Conservation (phyloP, 352 stramenopile genomes). For the Phytophthora hybrid region DNA sequence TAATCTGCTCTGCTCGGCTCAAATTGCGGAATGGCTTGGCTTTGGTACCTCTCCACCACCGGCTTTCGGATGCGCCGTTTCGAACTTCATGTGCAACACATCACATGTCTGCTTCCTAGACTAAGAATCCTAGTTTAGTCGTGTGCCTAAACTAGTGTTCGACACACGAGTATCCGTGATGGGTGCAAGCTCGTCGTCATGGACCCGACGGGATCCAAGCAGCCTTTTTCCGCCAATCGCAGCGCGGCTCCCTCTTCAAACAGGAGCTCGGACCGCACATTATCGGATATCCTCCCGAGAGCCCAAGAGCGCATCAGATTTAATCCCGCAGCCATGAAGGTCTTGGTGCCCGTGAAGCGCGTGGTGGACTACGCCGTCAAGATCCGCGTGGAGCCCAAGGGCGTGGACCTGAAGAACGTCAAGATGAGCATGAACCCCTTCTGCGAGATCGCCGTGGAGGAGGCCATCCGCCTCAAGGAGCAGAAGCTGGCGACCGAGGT, state of each 20-base stretch:
- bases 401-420: constrained; percentile 98
- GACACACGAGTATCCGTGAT: not conserved
- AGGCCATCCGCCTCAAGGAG: constrained; percentile 99
- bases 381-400: constrained; percentile 94
- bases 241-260: constrained; percentile 1
- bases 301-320: no score
- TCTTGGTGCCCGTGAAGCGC: constrained; percentile 98
- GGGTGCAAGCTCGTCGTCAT: not conserved
- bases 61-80: not conserved
- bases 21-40: constrained; percentile 29
- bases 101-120: not conserved
- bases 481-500: constrained; percentile 96
- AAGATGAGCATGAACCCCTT: constrained; percentile 99
- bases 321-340: constrained; percentile 54
- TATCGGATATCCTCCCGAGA: constrained; percentile 19
- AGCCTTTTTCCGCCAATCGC: not conserved
- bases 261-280: constrained; percentile 12
- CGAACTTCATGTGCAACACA: not conserved
- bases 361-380: constrained; percentile 99
- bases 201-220: not conserved
- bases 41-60: constrained; percentile 29
- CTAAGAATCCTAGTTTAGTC: no score
- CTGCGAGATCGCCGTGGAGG: constrained; percentile 98
- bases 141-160: no score
- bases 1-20: constrained; percentile 1